These are phyloP conservation scores for Cercospora canescens DNA, from an alignment of 2,329 filamentous ascomycete genomes.

Conservation along the genomic window DNA sequence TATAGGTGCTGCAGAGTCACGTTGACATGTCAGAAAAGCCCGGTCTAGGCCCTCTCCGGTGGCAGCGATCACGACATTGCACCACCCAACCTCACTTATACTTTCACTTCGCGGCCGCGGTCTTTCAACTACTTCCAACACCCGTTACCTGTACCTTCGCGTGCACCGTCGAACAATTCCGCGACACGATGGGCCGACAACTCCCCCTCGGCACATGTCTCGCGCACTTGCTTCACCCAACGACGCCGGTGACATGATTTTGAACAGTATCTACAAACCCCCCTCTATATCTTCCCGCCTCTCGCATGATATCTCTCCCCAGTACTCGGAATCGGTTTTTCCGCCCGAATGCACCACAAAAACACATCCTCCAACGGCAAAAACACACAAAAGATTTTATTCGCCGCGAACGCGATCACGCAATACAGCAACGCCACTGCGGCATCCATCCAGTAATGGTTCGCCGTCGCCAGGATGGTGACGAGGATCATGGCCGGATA, in stretches of 20 bases:
- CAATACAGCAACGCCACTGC: constrained; percentile 47
- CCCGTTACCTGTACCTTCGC: not conserved
- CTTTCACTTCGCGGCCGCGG: not conserved
- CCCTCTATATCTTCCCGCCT: constrained; percentile 17
- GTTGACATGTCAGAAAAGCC: not conserved
- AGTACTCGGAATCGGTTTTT: constrained; percentile 56
- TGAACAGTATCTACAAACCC: not conserved
- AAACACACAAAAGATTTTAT: constrained; percentile 51
- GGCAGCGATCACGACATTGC: not conserved
- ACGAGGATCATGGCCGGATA: constrained; percentile 57
- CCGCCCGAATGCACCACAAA: constrained; percentile 49
- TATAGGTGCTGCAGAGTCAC: not conserved
- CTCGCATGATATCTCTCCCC: constrained; percentile 44
- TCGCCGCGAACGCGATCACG: constrained; percentile 48
- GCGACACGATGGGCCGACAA: not conserved
- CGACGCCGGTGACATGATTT: not conserved
- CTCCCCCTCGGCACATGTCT: not conserved
- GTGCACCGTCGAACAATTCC: not conserved
- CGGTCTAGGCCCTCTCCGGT: not conserved
- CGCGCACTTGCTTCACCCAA: not conserved
- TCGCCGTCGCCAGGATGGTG: constrained; percentile 61
- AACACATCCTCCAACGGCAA: constrained; percentile 54
- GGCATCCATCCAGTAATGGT: constrained; percentile 59
- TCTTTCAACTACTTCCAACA: not conserved
- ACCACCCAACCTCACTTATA: not conserved